Evolutionary conservation across 495 filamentous ascomycete species (phyloP).

Genomic region (Neurospora hispaniola): DNA sequence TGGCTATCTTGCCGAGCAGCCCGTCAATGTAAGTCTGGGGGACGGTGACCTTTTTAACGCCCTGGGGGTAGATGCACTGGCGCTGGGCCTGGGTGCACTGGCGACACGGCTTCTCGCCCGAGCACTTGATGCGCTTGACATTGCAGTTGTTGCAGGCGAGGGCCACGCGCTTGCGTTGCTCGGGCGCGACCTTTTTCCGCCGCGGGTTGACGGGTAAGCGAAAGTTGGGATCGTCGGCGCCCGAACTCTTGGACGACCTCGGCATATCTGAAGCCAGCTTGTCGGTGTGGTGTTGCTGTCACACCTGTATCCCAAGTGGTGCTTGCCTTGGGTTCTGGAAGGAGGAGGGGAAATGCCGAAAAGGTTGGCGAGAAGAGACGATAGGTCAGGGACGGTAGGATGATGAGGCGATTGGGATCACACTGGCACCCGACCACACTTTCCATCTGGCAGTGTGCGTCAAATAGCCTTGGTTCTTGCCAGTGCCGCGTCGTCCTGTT

Average conservation of each 20-base stretch:
- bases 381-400: background rate
- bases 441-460: constrained; percentile 1
- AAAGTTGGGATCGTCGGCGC: constrained; percentile 1
- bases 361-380: background rate
- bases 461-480: background rate
- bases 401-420: background rate
- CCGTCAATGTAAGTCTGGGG: constrained; percentile 17
- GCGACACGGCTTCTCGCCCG: constrained; percentile 26
- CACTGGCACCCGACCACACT: background rate
- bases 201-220: constrained; percentile 31
- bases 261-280: constrained; percentile 11
- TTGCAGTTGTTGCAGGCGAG: constrained; percentile 36
- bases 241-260: constrained; percentile 7
- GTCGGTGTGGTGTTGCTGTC: background rate
- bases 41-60: constrained; percentile 20
- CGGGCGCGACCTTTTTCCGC: constrained; percentile 23
- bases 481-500: background rate
- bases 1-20: constrained; percentile 14
- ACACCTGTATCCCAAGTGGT: background rate
- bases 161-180: constrained; percentile 26
- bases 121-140: constrained; percentile 33
- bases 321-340: background rate
- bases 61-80: constrained; percentile 25
- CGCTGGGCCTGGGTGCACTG: constrained; percentile 21
- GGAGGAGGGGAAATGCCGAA: constrained; percentile 1